Conservation (phyloP, 208 protist species). For the Acanthamoeba sp. region DNA sequence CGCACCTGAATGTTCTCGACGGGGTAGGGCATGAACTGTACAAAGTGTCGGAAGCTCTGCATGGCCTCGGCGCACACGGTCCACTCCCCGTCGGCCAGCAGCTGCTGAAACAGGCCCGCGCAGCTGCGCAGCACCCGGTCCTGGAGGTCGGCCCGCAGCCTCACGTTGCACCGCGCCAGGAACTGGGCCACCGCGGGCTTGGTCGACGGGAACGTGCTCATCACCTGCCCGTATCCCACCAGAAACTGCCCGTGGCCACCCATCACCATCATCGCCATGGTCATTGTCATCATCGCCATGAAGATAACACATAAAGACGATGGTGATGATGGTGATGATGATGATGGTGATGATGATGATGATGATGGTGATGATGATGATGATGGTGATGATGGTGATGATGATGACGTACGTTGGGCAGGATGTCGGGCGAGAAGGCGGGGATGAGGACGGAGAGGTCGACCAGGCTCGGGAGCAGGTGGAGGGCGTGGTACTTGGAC, state of each 20-base stretch:
- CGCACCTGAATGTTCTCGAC: conserved; percentile 2
- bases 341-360: too few species aligned
- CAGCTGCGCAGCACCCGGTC: conserved; percentile 26
- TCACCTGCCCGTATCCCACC: conserved; percentile 19
- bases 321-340: too few species aligned
- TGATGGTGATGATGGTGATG: too few species aligned
- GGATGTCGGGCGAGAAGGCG: neutral
- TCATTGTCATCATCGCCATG: too few species aligned
- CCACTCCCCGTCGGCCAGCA: conserved; percentile 48
- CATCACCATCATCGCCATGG: neutral
- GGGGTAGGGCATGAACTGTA: conserved; percentile 29
- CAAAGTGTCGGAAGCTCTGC: conserved; percentile 42
- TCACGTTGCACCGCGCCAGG: conserved; percentile 13
- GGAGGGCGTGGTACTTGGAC: neutral
- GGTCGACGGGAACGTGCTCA: conserved; percentile 28
- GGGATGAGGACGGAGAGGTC: conserved; percentile 37
- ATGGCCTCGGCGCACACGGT: conserved; percentile 53
- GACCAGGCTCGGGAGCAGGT: neutral
- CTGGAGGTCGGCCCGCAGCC: neutral
- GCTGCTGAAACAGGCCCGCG: conserved; percentile 34
- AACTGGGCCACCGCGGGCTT: conserved; percentile 18
- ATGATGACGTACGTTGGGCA: conserved; percentile 17
- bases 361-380: too few species aligned
- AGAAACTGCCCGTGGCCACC: neutral
- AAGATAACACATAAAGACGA: too few species aligned